Evolutionary conservation across 371 early-diverging fungal species (phyloP).

Genomic region (Syncephalastrum monosporum): DNA sequence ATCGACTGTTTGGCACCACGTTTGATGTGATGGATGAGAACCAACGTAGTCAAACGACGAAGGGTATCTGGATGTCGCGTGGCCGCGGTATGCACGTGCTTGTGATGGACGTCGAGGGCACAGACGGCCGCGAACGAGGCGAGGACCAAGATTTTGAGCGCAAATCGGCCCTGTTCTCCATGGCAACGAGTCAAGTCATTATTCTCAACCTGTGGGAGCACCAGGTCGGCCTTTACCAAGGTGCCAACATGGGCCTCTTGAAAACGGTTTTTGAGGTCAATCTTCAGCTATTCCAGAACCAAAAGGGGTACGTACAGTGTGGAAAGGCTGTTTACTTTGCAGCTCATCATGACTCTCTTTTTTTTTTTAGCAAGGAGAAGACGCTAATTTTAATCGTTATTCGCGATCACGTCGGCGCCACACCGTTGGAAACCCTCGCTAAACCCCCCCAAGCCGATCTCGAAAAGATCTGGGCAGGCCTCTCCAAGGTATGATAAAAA

Average conservation of each 20-base stretch:
- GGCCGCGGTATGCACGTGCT: constrained; percentile 82
- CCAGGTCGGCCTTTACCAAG: constrained; percentile 96
- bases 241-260: constrained; percentile 98
- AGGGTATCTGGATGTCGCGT: constrained; percentile 94
- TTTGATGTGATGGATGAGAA: constrained; percentile 94
- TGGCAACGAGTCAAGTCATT: constrained; percentile 94
- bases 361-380: constrained; percentile 58
- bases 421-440: constrained; percentile 81
- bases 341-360: constrained; percentile 8
- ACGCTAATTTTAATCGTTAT: constrained; percentile 94
- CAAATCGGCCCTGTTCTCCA: constrained; percentile 94
- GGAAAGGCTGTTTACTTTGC: not conserved
- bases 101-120: constrained; percentile 98
- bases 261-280: constrained; percentile 99
- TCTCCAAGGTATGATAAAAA: constrained; percentile 68
- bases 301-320: constrained; percentile 48
- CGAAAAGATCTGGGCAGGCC: constrained; percentile 86
- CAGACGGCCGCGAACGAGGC: constrained; percentile 97
- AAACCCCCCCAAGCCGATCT: constrained; percentile 82
- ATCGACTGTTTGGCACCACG: constrained; percentile 88
- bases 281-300: constrained; percentile 89
- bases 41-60: constrained; percentile 90
- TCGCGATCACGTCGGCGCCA: constrained; percentile 90
- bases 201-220: constrained; percentile 98
- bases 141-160: constrained; percentile 99